Percentiles rank a stretch among this genome's conserved stretches.
Evolutionary conservation across 2,329 filamentous ascomycete genomes (phyloP).

Genomic region (Ampelomyces quisqualis): DNA sequence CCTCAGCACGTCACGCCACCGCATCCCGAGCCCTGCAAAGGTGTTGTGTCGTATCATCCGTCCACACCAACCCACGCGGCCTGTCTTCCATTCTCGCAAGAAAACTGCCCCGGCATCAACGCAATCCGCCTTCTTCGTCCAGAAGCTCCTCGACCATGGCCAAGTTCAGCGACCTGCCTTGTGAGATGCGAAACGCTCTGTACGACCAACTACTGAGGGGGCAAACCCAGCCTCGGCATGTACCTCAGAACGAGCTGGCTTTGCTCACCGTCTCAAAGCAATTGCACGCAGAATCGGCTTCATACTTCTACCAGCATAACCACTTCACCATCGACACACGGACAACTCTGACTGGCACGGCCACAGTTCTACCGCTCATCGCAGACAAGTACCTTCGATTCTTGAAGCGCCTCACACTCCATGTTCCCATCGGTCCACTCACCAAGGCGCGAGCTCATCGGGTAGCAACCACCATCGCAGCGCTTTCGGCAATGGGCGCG

Average conservation of each 20-base stretch:
- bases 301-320: slow-evolving; percentile 26
- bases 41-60: no score
- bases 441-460: slow-evolving; percentile 4
- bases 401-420: slow-evolving; percentile 13
- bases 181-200: slow-evolving; percentile 23
- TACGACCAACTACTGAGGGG: slow-evolving; percentile 15
- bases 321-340: slow-evolving; percentile 7
- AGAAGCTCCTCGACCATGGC: slow-evolving; percentile 9
- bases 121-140: neutral
- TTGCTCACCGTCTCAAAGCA: slow-evolving; percentile 18
- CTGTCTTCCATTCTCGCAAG: no score
- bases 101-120: neutral
- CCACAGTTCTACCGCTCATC: slow-evolving; percentile 20
- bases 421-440: slow-evolving; percentile 5
- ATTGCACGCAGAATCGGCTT: slow-evolving; percentile 20
- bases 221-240: neutral
- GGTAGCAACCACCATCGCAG: slow-evolving; percentile 11
- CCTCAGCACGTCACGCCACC: neutral
- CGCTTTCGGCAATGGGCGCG: slow-evolving; percentile 13
- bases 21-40: no score
- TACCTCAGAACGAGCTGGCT: slow-evolving; percentile 4
- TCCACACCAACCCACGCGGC: no score
- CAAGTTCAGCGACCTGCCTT: slow-evolving; percentile 12
- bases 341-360: neutral
- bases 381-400: slow-evolving; percentile 22